Evolutionary conservation across 352 stramenopile genomes (phyloP), one percentile per base, ranked within the genome.

Genomic region (Globisporangium cylindrosporum): DNA sequence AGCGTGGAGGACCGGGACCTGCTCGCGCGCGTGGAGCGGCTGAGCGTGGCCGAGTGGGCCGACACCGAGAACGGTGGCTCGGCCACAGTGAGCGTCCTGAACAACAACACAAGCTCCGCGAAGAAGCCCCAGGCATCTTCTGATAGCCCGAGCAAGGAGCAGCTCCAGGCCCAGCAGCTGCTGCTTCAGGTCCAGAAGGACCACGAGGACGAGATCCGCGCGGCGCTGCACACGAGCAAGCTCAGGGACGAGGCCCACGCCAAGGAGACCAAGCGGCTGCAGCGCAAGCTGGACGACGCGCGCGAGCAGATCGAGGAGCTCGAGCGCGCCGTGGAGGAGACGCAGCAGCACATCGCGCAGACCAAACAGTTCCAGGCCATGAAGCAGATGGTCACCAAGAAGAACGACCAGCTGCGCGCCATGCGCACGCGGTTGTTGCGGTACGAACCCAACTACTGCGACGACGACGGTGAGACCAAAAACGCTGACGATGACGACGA

Each of bases 321-420:
- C 15, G 78, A 88, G 62, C 73, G 61, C 36, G 76, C 81, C 58
- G 68, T 90, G 20, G 82, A 91, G 54, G 84, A 93, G 46, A 72
- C 68, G 36, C 72, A 84, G 57, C 76, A 89, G 72, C 86, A 94
- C 70, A 73, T 94, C 24, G 76, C 86, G 12, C 79, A 93, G 73
- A 92, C 84, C 59, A 81, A 85, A 68, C 88, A 95, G 78, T 96
- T 96, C 75, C 83, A 92, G 68, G 64, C 80, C 57, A 88, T 96
- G 82, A 94, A 94, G 73, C 76, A 77, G 34, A 90, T 93, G 76
- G 83, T 96, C 27, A 79, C 73, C 12, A 74, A 84, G 63, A 96
- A 96, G 74, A 96, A 94, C 72, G 79, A 92, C 57, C 78, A 93
- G 74, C 80, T 95, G 22, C 75, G 77, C 22, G 81, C 79, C 24